Base-by-base conservation (phyloP, 2,329 filamentous ascomycete species). In the Alternaria postmessia region DNA sequence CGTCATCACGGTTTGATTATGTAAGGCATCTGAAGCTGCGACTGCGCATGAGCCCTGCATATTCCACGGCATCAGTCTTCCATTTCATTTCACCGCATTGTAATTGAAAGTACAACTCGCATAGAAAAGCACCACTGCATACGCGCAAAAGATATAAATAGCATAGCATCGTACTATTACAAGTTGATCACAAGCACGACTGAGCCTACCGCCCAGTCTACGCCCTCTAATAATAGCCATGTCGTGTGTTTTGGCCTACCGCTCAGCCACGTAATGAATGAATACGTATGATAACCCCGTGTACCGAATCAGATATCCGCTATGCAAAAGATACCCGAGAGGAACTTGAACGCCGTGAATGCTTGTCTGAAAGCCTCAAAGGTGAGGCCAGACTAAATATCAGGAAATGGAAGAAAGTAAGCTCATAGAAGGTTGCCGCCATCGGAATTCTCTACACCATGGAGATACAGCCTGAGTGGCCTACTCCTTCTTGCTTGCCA, bases 401-500 rank as follows among this genome's bases (percentile, higher is more conserved):
- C 22, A 41, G 32, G 20, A 61, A 41, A 61, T 57, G 51, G 44
- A 58, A 57, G 54, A 18, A n/a, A 55, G 54, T 58, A 69, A 54
- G 57, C 49, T 57, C 20, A 48, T 44, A 22, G 28, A 51, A 39
- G 24, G 51, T 12, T 24, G 24, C 28, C 4, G 22, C 20, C 52
- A 54, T 47, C 32, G 54, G 22, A 48, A 12, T 18, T 30, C 20
- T 24, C 43, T 55, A 38, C 47, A 28, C 16, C 9, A 20, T 34
- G n/a, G 30, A 47, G 22, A 14, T 20, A 26, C 8, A 57, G 48
- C 36, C 38, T 28, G n/a, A 24, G 16, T 8, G n/a, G 32, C 38
- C 44, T 69, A 70, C 59, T 68, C 63, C 55, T 72, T 73, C 63
- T 71, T 69, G 49, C 68, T 73, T 38, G 84, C 83, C n/a, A 92